Base-by-base conservation (phyloP, 1,284 basidiomycete genomes). In the Takashimella tepidaria region DNA sequence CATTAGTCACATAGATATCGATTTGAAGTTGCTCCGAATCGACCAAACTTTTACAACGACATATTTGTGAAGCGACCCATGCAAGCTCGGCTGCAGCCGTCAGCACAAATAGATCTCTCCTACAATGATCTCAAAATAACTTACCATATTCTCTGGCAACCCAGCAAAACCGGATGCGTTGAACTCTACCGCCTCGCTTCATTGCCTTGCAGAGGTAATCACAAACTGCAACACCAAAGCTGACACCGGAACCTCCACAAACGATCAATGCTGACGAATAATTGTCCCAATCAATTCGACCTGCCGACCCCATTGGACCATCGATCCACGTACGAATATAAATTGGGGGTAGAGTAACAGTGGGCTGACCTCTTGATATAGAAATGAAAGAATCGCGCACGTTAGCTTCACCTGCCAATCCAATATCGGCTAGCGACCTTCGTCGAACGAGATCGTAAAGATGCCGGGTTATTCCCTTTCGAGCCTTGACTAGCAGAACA, bases 131-230 rank as follows among this genome's bases (percentile, higher is more conserved):
- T 26, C 40, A 49, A 50, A n/a, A 21, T 11, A 11, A 79, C 82
- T 70, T 55, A 87, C 87, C 81, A 67, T 86, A 89, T 68, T 92
- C 89, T 49, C 88, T 79, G 47, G 89, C 79, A 47, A 92, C 81
- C 90, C 90, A 92, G 3, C 92, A 82, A 61, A 92, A 89, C 22
- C 88, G 79, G 0, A 91, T 80, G 2, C 88, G 80, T 41, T 72
- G 77, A 1, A 82, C 83, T 54, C 77, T 76, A 60, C 80, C 83
- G 76, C 75, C 75, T 78, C 4, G 80, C 0, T 82, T 79, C 64
- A 90, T 78, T 58, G 82, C 81, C 49, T 83, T 75, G 63, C 83
- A 87, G 21, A 88, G 68, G 63, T 85, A 83, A 69, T 90, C 84
- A 55, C 91, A 76, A 2, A 91, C 78, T 1, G 85, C 80, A 46